Evolutionary conservation across 352 stramenopile species (phyloP).

Genomic region (Discostella stelligera): DNA sequence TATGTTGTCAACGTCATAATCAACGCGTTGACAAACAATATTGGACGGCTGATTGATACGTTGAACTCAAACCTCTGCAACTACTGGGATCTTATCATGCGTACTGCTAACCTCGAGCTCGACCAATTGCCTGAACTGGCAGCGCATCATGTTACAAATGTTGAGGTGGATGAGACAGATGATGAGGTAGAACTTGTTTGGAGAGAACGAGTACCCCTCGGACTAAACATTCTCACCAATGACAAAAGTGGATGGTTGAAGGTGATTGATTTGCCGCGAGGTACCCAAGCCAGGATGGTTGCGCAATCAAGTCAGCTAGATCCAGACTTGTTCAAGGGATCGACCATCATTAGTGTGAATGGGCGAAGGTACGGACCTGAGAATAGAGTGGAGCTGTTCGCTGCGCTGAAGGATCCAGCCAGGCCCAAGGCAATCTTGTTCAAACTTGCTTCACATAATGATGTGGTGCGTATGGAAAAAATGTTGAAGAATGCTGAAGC

Average conservation of each 20-base stretch:
- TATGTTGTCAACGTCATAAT: conserved; percentile 77
- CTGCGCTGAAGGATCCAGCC: conserved; percentile 73
- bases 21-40: conserved; percentile 67
- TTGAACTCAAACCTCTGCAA: conserved; percentile 60
- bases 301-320: conserved; percentile 71
- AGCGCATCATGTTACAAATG: conserved; percentile 46
- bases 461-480: conserved; percentile 59
- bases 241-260: conserved; percentile 78
- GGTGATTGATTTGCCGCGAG: conserved; percentile 80
- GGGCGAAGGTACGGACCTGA: conserved; percentile 63
- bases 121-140: conserved; percentile 39
- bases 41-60: conserved; percentile 72
- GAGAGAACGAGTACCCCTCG: conserved; percentile 73
- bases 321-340: conserved; percentile 76
- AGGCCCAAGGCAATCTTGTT: conserved; percentile 82
- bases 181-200: conserved; percentile 78
- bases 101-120: conserved; percentile 64
- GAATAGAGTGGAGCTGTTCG: conserved; percentile 61
- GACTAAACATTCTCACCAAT: conserved; percentile 83
- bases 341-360: conserved; percentile 80
- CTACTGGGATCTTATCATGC: conserved; percentile 79
- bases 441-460: conserved; percentile 64
- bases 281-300: conserved; percentile 74
- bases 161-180: conserved; percentile 45
- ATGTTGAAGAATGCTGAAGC: conserved; percentile 49